A percentile compares a stretch with the other conserved stretches of the same genome.
Evolutionary conservation across 805 yeast genomes (phyloP).

Genomic region (Maudiozyma pseudohumilis): DNA sequence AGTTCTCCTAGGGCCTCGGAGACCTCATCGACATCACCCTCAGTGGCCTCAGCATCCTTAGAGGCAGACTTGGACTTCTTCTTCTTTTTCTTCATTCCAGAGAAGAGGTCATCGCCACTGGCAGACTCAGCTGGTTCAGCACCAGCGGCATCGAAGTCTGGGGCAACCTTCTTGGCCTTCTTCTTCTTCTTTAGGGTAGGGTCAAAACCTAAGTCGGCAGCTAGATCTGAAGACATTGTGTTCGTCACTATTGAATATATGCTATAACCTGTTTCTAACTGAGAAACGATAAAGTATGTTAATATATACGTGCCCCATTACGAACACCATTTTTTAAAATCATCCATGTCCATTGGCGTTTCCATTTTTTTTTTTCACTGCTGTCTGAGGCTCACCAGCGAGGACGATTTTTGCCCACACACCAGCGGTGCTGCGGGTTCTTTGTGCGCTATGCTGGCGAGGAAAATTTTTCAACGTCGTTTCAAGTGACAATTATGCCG

Average conservation of each 20-base stretch:
- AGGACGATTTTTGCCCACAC: too few relatives aligned
- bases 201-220: conserved; percentile 51
- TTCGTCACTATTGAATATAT: not conserved
- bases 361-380: too few relatives aligned
- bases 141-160: conserved; percentile 33
- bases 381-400: too few relatives aligned
- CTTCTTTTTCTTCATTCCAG: conserved; percentile 79
- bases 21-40: conserved; percentile 31
- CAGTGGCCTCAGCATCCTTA: conserved; percentile 20
- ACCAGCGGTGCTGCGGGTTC: too few relatives aligned
- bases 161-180: conserved; percentile 47
- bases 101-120: conserved; percentile 53
- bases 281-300: too few relatives aligned
- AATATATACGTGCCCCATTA: too few relatives aligned
- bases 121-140: conserved; percentile 22
- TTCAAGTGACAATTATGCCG: too few relatives aligned
- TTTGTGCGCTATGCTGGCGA: too few relatives aligned
- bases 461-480: too few relatives aligned
- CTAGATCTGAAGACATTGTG: conserved; percentile 26
- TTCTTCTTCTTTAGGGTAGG: conserved; percentile 71
- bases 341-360: too few relatives aligned
- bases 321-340: too few relatives aligned
- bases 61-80: conserved; percentile 48
- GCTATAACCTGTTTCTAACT: too few relatives aligned
- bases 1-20: conserved; percentile 60